A percentile compares a stretch with the other conserved stretches of the same genome.
Evolutionary conservation across 768 basidiomycete species (phyloP).

Genomic region (Russula olivacea): DNA sequence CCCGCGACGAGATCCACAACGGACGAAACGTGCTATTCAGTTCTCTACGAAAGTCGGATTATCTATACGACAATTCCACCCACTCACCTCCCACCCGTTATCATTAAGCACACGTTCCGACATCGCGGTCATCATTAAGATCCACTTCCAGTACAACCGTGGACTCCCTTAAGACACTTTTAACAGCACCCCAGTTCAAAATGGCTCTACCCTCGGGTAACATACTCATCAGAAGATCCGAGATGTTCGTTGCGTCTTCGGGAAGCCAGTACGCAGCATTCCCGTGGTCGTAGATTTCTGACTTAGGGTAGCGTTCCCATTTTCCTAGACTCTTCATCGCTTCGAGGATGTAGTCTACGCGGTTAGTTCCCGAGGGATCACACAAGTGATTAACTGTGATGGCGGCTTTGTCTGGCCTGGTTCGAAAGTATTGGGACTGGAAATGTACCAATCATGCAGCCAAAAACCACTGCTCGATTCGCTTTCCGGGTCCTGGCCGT

Average conservation of each 20-base stretch:
- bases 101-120: slow-evolving; percentile 33
- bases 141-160: slow-evolving; percentile 7
- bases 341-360: slow-evolving; percentile 36
- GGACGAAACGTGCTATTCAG: too few species aligned
- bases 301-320: slow-evolving; percentile 27
- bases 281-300: slow-evolving; percentile 14
- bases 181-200: slow-evolving; percentile 12
- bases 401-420: slow-evolving; percentile 24
- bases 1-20: too few species aligned
- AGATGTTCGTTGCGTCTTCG: slow-evolving; percentile 2
- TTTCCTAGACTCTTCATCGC: slow-evolving; percentile 33
- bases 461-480: slow-evolving; percentile 39
- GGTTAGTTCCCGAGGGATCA: slow-evolving; percentile 34
- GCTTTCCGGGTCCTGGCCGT: slow-evolving; percentile 32
- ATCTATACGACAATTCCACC: too few species aligned
- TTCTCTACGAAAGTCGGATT: too few species aligned
- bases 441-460: slow-evolving; percentile 34
- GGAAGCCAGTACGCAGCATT: slow-evolving; percentile 16
- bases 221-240: neutral
- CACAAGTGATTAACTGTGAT: slow-evolving; percentile 37
- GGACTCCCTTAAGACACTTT: neutral
- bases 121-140: slow-evolving; percentile 28
- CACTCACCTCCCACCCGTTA: slow-evolving; percentile 39
- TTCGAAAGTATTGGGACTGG: slow-evolving; percentile 30
- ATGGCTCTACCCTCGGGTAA: neutral